A percentile compares a stretch with the other conserved stretches of the same genome.
Conservation (phyloP, 2,329 filamentous ascomycete species). For the Zopfia rhizophila region DNA sequence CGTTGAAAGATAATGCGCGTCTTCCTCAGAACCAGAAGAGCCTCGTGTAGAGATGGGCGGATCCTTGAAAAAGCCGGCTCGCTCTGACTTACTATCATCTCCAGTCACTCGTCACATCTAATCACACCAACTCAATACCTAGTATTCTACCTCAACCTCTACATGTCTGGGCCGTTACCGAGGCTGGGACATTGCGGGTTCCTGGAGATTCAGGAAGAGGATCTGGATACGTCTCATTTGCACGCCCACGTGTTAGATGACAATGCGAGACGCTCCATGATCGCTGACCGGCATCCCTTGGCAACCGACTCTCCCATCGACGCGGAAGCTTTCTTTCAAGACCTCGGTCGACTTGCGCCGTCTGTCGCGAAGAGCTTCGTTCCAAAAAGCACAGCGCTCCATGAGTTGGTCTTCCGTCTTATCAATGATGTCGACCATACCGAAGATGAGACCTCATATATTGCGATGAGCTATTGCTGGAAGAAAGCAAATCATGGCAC, state of each 20-base stretch:
- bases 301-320: slow-evolving; percentile 17
- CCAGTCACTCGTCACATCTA: no score
- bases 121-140: no score
- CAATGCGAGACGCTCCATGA: slow-evolving; percentile 27
- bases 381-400: slow-evolving; percentile 30
- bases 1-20: slow-evolving; percentile 27
- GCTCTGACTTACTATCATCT: no score
- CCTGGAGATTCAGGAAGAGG: slow-evolving; percentile 40
- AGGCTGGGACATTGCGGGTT: slow-evolving; percentile 37
- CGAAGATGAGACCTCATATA: slow-evolving; percentile 51
- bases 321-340: slow-evolving; percentile 34
- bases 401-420: slow-evolving; percentile 49
- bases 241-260: slow-evolving; percentile 35
- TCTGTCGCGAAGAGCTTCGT: slow-evolving; percentile 44
- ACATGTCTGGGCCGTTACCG: not conserved
- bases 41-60: no score
- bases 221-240: slow-evolving; percentile 42
- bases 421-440: slow-evolving; percentile 47
- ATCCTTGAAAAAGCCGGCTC: no score
- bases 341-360: slow-evolving; percentile 39
- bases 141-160: no score
- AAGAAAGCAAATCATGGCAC: slow-evolving; percentile 41
- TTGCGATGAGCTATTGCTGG: slow-evolving; percentile 58
- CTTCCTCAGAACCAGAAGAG: no score
- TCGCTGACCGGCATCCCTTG: slow-evolving; percentile 25